Evolutionary conservation across 2,329 filamentous ascomycete species (phyloP), one percentile per base, ranked within the genome.

Genomic region (Fusarium sambucinum): DNA sequence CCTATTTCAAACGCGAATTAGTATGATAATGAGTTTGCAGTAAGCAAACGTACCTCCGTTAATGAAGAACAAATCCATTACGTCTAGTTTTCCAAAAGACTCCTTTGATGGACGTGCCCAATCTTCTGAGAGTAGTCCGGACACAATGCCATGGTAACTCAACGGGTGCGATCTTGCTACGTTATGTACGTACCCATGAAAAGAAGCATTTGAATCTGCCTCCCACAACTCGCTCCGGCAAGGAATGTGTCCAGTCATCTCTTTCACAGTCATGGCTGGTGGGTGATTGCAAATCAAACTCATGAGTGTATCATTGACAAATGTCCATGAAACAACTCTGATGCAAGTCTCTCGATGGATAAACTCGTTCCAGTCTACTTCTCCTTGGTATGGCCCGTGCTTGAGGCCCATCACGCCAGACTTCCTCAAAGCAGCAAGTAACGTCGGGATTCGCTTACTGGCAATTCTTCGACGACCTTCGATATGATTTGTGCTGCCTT

Each of bases 211-310:
- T 51, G 56, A 58, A 12, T 57, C 40, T 5, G 60, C 50, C 17
- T 72, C 64, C 69, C 69, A 72, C 0, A 72, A 23, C 9, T 41
- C 37, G 16, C 47, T 40, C 1, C 13, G 6, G 10, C 69, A 72
- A 8, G 69, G 69, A 0, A 72, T 35, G 29, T 63, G 12, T 5
- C 66, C 64, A 5, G 21, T 14, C 69, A 72, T 66, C n/a, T 72
- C 69, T 5, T 46, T 50, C 3, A 60, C 33, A 1, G 57, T 61
- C 12, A 63, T 66, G 1, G 40, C 33, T 2, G 66, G 66, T 1
- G 66, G 63, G 4, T 63, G 38, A 5, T 66, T 72, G 19, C 50
- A 70, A 11, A 63, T 59, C 4, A 72, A 10, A 1, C 41, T 51
- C 19, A 72, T 23, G 0, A 60, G 21, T 1, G 57, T 29, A 6